Percentiles rank a stretch among this genome's conserved stretches.
These are phyloP conservation scores for Trebouxiophyceae sp. DNA, from an alignment of 163 green algal species.

Conservation along the genomic window DNA sequence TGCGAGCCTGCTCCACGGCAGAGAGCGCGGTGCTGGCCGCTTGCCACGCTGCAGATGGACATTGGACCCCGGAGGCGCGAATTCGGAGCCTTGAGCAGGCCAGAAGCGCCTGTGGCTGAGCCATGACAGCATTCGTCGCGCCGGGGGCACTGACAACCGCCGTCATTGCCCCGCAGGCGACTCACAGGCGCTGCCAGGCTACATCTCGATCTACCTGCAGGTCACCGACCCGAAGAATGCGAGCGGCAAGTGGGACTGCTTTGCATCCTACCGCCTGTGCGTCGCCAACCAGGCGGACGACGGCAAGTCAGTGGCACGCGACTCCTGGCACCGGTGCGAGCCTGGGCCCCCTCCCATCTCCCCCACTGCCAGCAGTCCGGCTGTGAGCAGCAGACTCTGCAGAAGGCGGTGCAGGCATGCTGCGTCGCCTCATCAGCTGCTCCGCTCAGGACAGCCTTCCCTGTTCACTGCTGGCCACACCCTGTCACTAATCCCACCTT, in stretches of 20 bases:
- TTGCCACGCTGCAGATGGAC: neutral
- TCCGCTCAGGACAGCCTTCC: too few species aligned
- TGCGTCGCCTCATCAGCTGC: too few species aligned
- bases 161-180: slow-evolving; percentile 54
- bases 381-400: too few species aligned
- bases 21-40: neutral
- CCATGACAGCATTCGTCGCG: too few species aligned
- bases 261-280: slow-evolving; percentile 53
- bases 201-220: slow-evolving; percentile 62
- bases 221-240: slow-evolving; percentile 44
- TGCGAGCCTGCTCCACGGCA: too few species aligned
- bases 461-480: too few species aligned
- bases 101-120: too few species aligned
- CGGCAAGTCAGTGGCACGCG: slow-evolving; percentile 37
- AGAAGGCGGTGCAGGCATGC: too few species aligned
- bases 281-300: slow-evolving; percentile 45
- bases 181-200: slow-evolving; percentile 57
- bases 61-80: too few species aligned
- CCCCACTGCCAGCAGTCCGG: neutral
- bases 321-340: slow-evolving; percentile 38
- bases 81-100: too few species aligned
- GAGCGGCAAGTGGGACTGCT: slow-evolving; percentile 60
- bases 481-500: too few species aligned
- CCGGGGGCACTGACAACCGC: too few species aligned
- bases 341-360: neutral